Evolutionary conservation across 2,329 filamentous ascomycete genomes (phyloP), one percentile per base, ranked within the genome.

Genomic region (Colletotrichum cuscutae): DNA sequence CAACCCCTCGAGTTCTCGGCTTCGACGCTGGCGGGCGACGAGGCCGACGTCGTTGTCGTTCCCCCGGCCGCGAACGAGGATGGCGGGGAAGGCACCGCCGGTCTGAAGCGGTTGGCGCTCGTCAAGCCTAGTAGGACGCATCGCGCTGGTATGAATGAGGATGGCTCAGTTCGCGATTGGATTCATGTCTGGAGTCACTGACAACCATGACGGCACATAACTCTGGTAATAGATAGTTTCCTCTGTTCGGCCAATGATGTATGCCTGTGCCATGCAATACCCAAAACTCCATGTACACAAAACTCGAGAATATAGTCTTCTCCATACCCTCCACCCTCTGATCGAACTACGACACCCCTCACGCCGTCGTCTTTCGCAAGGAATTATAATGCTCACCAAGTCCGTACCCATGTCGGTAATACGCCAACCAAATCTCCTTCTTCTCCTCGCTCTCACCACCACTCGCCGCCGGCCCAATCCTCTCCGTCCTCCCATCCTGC

Each of bases 301-400:
- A 22, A 22, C 1, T 19, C 3, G 37, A 3, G 32, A 42, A 42
- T 19, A 42, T 3, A 42, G 12, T 42, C 13, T 35, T 35, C 32
- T 35, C 32, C 37, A 42, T 42, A 42, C 6, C 5, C 28, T 24
- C 15, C 37, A 8, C 26, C 26, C 42, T n/a, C 24, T 15, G 0
- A 11, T 19, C 26, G n/a, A 24, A 24, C 42, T 11, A 22, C 60
- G 15, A 13, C 30, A n/a, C 42, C 22, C 30, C 60, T n/a, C 5
- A 42, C 19, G 35, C 46, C 12, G 77, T 75, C 76, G 78, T 79
- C 78, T 86, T 89, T 77, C 90, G 83, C 80, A 99, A 83, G 65
- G 95, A 97, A 81, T 99, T 99, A 84, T 99, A 99, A 84, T 99
- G 97, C 85, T 98, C 97, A 13, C 97, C 97, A 62, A 99, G 85